These are phyloP conservation scores for Fraxinus nigra DNA, from an alignment of 305 asterid genomes.

Conservation along the genomic window DNA sequence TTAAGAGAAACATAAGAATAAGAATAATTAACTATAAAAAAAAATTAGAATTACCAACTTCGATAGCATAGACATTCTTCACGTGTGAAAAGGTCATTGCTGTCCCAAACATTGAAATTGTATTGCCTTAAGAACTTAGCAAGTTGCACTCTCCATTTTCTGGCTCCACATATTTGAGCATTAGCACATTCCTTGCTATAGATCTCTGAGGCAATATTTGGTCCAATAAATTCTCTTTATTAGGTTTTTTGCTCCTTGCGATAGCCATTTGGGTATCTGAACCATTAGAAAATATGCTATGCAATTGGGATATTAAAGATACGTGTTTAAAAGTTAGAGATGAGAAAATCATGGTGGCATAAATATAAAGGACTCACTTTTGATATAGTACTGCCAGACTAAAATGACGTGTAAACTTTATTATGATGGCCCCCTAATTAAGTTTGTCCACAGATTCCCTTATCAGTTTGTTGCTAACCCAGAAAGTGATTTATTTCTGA, in stretches of 20 bases:
- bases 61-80: conserved; percentile 83
- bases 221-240: conserved; percentile 32
- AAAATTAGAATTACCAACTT: conserved; percentile 54
- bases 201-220: conserved; percentile 87
- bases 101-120: conserved; percentile 82
- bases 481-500: conserved; percentile 51
- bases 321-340: too few relatives aligned
- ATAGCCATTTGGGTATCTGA: too few relatives aligned
- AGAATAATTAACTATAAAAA: background rate
- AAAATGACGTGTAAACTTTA: too few relatives aligned
- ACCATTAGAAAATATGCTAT: too few relatives aligned
- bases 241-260: too few relatives aligned
- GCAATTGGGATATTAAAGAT: too few relatives aligned
- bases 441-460: conserved; percentile 1
- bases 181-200: conserved; percentile 82
- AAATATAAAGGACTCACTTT: too few relatives aligned
- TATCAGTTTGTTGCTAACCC: conserved; percentile 50
- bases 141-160: conserved; percentile 68
- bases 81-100: conserved; percentile 78
- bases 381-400: too few relatives aligned
- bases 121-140: conserved; percentile 81
- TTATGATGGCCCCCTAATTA: too few relatives aligned
- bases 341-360: too few relatives aligned
- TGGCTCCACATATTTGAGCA: conserved; percentile 78
- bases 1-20: background rate